Evolutionary conservation across 768 basidiomycete species (phyloP), one percentile per base, ranked within the genome.

Genomic region (Rubroboletus pulcherrimus): DNA sequence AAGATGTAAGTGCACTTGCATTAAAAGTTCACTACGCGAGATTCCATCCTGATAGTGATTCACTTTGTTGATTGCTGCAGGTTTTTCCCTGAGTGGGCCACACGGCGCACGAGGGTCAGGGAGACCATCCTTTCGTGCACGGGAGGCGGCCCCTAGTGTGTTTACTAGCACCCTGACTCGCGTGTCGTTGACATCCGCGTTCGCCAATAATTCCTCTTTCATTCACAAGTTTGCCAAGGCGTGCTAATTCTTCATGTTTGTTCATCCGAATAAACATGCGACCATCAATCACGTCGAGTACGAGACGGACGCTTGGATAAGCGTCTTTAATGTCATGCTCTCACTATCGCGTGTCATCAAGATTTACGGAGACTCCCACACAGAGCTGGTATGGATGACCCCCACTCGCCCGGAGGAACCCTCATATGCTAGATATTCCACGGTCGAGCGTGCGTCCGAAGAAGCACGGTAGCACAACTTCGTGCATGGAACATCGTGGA

Each of bases 231-330:
- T 95, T 59, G 80, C 87, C 10, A 77, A 81, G 52, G 87, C 92
- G 7, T 89, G 94, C 71, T 83, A 87, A 60, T 75, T 98, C 41
- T 99, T 98, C 77, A 90, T 92, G 83, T 92, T 90, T 59, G 81
- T 98, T 65, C 94, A 96, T 66, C 87, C 94, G 2, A 93, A 94
- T 71, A 85, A 86, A 62, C 83, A 96, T 17, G 92, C 89, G 19
- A 83, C 79, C 6, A 80, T 81, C 29, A 87, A 77, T 49, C 97
- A 98, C 62, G 84, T 99, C 63, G 96, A 98, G 71, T 99, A 91
- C 74, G 97, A 99, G 74, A 89, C 89, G 31, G 97, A 99, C 61
- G 88, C 89, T 19, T 97, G 95, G 96, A 92, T 97, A 58, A 91
- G 87, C 63, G 92, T 97, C 14, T 98, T 98, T 73, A 94, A 95